Base-by-base conservation (phyloP, 129 eudicot genomes). In the Escallonia herrerae region DNA sequence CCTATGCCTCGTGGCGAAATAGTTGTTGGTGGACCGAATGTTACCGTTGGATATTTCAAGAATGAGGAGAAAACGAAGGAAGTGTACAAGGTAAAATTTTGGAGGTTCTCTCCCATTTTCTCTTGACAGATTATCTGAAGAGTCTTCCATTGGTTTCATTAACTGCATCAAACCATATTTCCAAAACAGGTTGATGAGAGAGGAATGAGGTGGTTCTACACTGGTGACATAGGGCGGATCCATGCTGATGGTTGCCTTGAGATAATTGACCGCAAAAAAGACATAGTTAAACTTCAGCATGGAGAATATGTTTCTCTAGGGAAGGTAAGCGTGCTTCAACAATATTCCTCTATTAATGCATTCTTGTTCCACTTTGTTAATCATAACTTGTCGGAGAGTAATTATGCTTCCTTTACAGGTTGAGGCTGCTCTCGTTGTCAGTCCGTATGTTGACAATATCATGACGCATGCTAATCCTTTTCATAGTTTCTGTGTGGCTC, bases 1-100 rank as follows among this genome's bases (percentile, higher is more conserved):
- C 98, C 96, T 42, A 89, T 76, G 91, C 96, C 96, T 51, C 85
- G 96, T 15, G 98, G 98, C 62, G 98, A 89, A 75, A 93, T 93
- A 65, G 82, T 93, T 62, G 73, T 93, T 66, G 96, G 96, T 65
- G 98, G 98, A 40, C 96, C 95, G 56, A 84, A 93, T 83, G 91
- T 93, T 56, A 88, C 98, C 14, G 65, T 88, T 55, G 98, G 98
- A 65, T 93, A 93, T 79, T 93, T 93, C 73, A 93, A 93, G 37
- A 83, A 81, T 10, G 95, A 88, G n/a, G 96, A 77, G 72, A 93
- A 88, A 80, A 85, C 98, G 3, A 81, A 68, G 33, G 98, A 93
- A 83, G 98, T 83, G 10, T 93, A 93, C 89, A 93, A 83, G 85
- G 97, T 87, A 85, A 38, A 49, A 7, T 57, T 64, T 71, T 50